Evolutionary conservation across 192 early-diverging fungal genomes (phyloP), one percentile per base, ranked within the genome.

Genomic region (Coemansia erecta): DNA sequence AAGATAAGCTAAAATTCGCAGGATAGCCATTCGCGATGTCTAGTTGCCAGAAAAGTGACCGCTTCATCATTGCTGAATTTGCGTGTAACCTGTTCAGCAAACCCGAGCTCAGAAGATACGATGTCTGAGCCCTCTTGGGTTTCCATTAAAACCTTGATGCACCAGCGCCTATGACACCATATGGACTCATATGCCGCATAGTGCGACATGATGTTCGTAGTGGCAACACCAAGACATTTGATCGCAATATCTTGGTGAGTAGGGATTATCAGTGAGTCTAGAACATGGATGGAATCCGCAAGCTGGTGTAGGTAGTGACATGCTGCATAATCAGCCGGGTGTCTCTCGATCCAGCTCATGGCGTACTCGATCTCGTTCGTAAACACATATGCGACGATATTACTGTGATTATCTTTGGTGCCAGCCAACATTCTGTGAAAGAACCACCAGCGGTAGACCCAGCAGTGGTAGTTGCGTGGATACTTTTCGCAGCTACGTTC

Each of bases 401-500:
- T 4, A 23, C 6, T 23, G 24, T 48, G 21, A 19, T 9, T 19
- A 15, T 3, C 22, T 1, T 10, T 14, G 53, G 37, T 8, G 24
- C 43, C 22, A n/a, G 18, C 26, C 26, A 26, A 19, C 26, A 56
- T 23, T 39, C 41, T 33, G 28, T 42, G 19, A 22, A 55, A 55
- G 47, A 45, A 57, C 74, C 74, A 77, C 74, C 74, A 77, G 17
- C 74, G 59, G 45, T 70, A 77, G 8, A 71, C 74, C 74, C 74
- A 77, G 64, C 74, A 77, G 35, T 77, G 68, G 53, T 77, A 77
- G 61, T 77, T 77, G 18, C 74, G 74, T 12, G 68, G 68, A 35
- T 77, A 71, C 22, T 51, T 46, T 28, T 60, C 57, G 37, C 74
- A 71, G 23, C 52, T 33, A 2, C 42, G 40, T 28, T 35, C 37